Conservation (phyloP, 805 yeast species). For the Cyberlindnera mycetangii region DNA sequence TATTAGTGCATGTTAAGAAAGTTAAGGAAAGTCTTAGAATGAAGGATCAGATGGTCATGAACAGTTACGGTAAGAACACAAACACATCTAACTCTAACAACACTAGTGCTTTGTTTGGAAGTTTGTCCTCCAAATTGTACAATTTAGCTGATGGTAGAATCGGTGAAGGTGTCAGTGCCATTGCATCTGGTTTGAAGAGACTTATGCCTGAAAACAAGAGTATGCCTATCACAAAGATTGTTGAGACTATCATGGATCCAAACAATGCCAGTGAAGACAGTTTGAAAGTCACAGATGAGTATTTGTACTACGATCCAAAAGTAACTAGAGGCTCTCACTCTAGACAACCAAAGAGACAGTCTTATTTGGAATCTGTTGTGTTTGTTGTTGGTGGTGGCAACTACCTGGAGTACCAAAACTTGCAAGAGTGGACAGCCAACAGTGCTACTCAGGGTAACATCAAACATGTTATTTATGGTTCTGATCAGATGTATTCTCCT, state of each 20-base stretch:
- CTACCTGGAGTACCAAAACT: slow-evolving; percentile 88
- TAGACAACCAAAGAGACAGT: slow-evolving; percentile 80
- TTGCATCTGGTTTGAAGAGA: slow-evolving; percentile 84
- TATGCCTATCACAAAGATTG: slow-evolving; percentile 85
- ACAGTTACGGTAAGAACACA: slow-evolving; percentile 32
- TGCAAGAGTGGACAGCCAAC: slow-evolving; percentile 77
- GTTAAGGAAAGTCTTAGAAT: slow-evolving; percentile 74
- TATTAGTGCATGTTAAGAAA: slow-evolving; percentile 73
- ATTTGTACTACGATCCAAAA: slow-evolving; percentile 86
- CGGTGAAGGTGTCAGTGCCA: slow-evolving; percentile 85
- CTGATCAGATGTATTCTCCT: slow-evolving; percentile 75
- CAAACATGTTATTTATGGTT: slow-evolving; percentile 77
- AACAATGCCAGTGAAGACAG: slow-evolving; percentile 56
- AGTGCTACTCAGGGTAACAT: slow-evolving; percentile 35
- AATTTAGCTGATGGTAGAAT: slow-evolving; percentile 79
- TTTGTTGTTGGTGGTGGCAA: slow-evolving; percentile 98
- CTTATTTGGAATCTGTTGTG: slow-evolving; percentile 78
- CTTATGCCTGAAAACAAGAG: slow-evolving; percentile 84
- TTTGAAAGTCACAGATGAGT: slow-evolving; percentile 80
- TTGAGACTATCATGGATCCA: slow-evolving; percentile 91
- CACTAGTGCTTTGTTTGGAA: slow-evolving; percentile 61
- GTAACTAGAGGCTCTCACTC: slow-evolving; percentile 84
- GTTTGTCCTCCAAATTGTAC: slow-evolving; percentile 71
- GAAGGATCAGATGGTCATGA: slow-evolving; percentile 36
- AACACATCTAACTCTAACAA: slow-evolving; percentile 25